Base-by-base conservation (phyloP, 768 basidiomycete genomes). In the Lentinula detonsa region DNA sequence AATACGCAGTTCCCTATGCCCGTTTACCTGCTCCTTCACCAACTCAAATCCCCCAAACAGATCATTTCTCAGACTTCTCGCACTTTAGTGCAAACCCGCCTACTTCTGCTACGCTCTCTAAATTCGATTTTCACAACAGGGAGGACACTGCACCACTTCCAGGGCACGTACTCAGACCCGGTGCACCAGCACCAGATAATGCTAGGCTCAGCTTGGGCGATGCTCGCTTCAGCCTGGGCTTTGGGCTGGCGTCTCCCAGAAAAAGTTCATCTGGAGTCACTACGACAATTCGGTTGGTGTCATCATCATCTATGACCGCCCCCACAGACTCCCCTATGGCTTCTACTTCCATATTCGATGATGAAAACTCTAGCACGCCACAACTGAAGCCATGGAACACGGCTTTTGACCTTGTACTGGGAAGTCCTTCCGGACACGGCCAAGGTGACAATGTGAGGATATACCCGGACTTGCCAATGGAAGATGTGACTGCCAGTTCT, bases 321-420 rank as follows among this genome's bases (percentile, higher is more conserved):
- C 57, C 31, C 8, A 28, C 51, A 4, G 69, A 68, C 54, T 78
- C 76, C 28, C 84, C 45, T 31, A 7, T 31, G 18, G 39, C 59
- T 42, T 51, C 50, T 16, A 49, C 39, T 18, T 52, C 28, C 28
- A 21, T 16, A 7, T 23, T 42, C 23, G 23, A 40, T 23, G 39
- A 28, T 31, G 39, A 56, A 15, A 37, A 48, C 54, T 37, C 57
- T 54, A 69, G 73, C 35, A 90, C 90, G 0, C 90, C 90, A 0
- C 81, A 80, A 57, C 78, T 93, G 3, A 78, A 82, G 63, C 85
- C 89, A 0, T 85, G 87, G 67, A 73, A 81, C 50, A 88, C 89
- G 2, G 76, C 77, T 9, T 91, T 90, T 64, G 88, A 91, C 63
- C 76, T 91, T 33, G 78, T 82, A 18, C 75, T 87, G 64, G 82